A percentile compares a stretch with the other conserved stretches of the same genome.
Evolutionary conservation across 345 rosid genomes (phyloP).

Genomic region (Citrus sinensis): DNA sequence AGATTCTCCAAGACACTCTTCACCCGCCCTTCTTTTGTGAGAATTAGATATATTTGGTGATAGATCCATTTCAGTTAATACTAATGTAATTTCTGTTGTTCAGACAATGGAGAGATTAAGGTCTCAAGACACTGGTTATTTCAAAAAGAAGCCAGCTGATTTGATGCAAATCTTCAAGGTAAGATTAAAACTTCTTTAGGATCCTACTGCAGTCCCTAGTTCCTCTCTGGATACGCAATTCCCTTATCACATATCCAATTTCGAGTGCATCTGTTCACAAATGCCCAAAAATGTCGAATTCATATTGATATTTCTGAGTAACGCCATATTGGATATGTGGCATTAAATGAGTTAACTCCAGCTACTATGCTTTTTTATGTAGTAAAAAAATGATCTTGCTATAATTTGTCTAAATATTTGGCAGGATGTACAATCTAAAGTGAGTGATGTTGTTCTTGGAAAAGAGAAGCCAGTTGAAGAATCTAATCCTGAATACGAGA

Average conservation of each 20-base stretch:
- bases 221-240: background rate
- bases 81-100: constrained; percentile 14
- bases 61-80: constrained; percentile 14
- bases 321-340: background rate
- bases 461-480: constrained; percentile 99
- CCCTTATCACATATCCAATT: background rate
- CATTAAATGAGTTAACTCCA: background rate
- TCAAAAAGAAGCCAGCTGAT: constrained; percentile 87
- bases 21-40: background rate
- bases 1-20: background rate
- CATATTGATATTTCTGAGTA: background rate
- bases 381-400: background rate
- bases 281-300: background rate
- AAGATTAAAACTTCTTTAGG: constrained; percentile 21
- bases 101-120: constrained; percentile 99
- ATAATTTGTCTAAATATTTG: constrained; percentile 15
- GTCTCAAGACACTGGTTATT: constrained; percentile 73
- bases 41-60: background rate
- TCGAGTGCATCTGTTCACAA: background rate
- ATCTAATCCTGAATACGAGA: constrained; percentile 88
- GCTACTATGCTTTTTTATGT: background rate
- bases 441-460: constrained; percentile 93
- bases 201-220: background rate
- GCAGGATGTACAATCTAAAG: constrained; percentile 93
- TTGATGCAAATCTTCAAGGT: constrained; percentile 96